Conservation (phyloP, 78 protist species). For the Chrysochromulina parva region DNA sequence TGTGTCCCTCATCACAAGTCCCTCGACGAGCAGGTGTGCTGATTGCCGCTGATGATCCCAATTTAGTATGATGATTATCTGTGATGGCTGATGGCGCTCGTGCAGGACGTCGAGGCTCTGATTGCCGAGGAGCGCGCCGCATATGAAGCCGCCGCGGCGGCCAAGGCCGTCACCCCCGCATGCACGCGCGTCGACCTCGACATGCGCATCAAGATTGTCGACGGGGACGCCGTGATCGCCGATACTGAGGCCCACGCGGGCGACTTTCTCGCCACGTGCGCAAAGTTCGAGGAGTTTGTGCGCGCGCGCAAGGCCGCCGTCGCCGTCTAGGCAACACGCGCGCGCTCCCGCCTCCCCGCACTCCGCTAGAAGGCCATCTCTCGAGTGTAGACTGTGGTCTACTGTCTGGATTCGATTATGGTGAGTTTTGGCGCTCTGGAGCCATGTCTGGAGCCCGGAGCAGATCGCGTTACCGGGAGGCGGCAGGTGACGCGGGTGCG, state of each 20-base stretch:
- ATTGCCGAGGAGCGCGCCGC: constrained; percentile 4
- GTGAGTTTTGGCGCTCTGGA: too few relatives aligned
- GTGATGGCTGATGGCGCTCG: neutral
- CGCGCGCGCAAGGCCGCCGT: constrained; percentile 17
- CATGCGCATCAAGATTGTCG: constrained; percentile 40
- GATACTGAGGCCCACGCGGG: constrained; percentile 22
- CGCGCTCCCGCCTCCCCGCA: too few relatives aligned
- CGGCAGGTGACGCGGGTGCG: too few relatives aligned
- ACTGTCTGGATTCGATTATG: too few relatives aligned
- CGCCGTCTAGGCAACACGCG: neutral
- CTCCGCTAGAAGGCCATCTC: too few relatives aligned
- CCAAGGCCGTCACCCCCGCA: neutral
- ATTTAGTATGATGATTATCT: too few relatives aligned
- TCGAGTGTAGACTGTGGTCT: too few relatives aligned
- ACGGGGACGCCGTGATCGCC: constrained; percentile 48
- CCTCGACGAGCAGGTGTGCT: too few relatives aligned
- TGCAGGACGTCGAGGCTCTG: neutral
- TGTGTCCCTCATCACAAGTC: too few relatives aligned
- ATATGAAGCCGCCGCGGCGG: neutral
- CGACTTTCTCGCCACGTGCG: constrained; percentile 33
- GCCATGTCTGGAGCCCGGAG: too few relatives aligned
- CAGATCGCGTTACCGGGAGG: too few relatives aligned
- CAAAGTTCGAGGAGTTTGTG: constrained; percentile 15
- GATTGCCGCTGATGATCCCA: too few relatives aligned
- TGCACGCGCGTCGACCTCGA: neutral